Conservation (phyloP, 495 filamentous ascomycete genomes). For the Penicillium atrosanguineum region DNA sequence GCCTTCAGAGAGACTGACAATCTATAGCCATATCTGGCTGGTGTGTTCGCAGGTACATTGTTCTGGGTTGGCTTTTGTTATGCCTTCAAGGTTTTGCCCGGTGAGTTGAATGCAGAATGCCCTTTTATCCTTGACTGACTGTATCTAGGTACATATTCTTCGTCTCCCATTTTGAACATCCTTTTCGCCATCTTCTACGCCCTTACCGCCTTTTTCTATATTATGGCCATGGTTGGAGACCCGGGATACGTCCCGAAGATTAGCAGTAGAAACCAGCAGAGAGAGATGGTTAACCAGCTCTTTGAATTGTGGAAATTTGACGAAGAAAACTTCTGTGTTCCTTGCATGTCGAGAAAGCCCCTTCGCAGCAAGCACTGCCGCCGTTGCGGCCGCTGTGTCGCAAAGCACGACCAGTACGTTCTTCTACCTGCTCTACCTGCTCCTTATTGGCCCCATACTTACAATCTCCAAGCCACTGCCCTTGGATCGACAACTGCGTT, state of each 20-base stretch:
- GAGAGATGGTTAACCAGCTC: conserved; percentile 80
- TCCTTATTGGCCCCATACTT: conserved; percentile 25
- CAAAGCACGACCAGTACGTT: conserved; percentile 94
- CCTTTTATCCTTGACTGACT: conserved; percentile 5
- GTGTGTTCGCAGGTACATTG: conserved; percentile 84
- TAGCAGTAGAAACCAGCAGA: conserved; percentile 81
- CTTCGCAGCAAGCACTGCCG: conserved; percentile 94
- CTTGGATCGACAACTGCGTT: conserved; percentile 96
- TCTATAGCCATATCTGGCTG: conserved; percentile 78
- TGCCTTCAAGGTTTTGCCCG: conserved; percentile 67
- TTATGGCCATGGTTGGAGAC: conserved; percentile 78
- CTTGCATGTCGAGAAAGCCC: conserved; percentile 89
- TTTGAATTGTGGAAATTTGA: conserved; percentile 85
- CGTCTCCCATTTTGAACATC: conserved; percentile 69
- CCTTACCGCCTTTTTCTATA: conserved; percentile 81
- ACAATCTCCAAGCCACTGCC: conserved; percentile 76
- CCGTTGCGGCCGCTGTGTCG: conserved; percentile 85
- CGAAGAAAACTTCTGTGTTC: conserved; percentile 87
- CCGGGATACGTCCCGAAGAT: conserved; percentile 95
- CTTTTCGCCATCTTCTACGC: conserved; percentile 62
- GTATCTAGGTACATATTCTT: conserved; percentile 57
- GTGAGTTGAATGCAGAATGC: conserved; percentile 33
- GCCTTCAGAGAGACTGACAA: not conserved
- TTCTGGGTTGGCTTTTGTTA: conserved; percentile 82
- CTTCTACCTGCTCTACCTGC: not conserved